Percentiles rank a stretch among this genome's conserved stretches.
phyloP scores from a whole-genome alignment of 2,329 filamentous ascomycete genomes.

The Cordyceps cicadae region DNA sequence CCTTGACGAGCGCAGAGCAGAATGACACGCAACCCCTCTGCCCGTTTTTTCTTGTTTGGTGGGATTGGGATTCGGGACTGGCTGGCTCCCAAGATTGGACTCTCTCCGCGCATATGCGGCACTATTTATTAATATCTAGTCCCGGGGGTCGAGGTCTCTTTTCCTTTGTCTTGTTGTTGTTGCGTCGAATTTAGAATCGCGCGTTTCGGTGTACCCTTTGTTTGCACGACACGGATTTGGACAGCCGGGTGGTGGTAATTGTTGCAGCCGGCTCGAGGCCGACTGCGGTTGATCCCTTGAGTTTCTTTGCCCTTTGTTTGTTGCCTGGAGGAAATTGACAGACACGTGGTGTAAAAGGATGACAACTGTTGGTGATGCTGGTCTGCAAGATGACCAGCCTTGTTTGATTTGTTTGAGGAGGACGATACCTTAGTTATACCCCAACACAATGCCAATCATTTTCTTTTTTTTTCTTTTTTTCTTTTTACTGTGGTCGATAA shows the following conservation, averaged over 20 bases:
- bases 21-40: neutral
- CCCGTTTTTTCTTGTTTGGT: neutral
- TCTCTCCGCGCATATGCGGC: neutral
- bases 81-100: neutral
- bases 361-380: neutral
- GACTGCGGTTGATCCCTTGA: neutral
- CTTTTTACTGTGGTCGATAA: too few species aligned
- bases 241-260: conserved; percentile 6
- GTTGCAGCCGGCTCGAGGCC: neutral
- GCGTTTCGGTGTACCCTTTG: conserved; percentile 14
- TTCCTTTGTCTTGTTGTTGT: conserved; percentile 16
- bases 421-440: conserved; percentile 17
- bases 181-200: conserved; percentile 13
- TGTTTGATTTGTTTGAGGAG: conserved; percentile 4
- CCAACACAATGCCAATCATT: conserved; percentile 10
- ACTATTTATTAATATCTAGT: neutral
- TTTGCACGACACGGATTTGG: conserved; percentile 12
- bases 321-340: conserved; percentile 7
- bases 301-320: neutral
- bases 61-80: neutral
- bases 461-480: neutral
- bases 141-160: neutral
- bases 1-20: neutral
- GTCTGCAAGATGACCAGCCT: neutral
- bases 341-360: conserved; percentile 1